Evolutionary conservation across 768 basidiomycete genomes (phyloP), one percentile per base, ranked within the genome.

Genomic region (Hydnomerulius pinastri): DNA sequence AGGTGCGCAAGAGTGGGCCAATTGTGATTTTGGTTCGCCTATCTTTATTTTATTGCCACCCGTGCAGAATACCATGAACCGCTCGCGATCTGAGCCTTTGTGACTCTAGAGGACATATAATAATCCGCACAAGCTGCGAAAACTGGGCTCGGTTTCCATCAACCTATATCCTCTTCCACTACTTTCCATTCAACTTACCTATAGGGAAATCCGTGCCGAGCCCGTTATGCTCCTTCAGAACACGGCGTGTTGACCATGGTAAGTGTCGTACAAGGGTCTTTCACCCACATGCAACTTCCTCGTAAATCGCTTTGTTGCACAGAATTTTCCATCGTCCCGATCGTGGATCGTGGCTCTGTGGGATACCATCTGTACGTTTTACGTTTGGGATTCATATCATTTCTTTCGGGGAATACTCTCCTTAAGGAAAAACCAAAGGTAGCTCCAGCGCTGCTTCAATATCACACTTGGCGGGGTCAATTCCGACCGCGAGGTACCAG

Each of bases 361-460:
- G 32, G 13, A 13, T 11, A 33, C 52, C 64, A 60, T 61, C 55
- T 47, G 54, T 35, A 24, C 56, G 51, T 13, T 56, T 64, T 64
- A 64, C 63, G 63, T 64, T 12, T 66, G 13, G 29, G 28, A 32
- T 55, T 51, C 41, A 59, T 46, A 59, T 59, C 35, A 27, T 35
- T 43, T 24, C 33, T 35, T 17, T 10, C 15, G n/a, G 5, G 18
- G 33, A 35, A 18, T 7, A 17, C 33, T 35, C 33, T 35, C 33
- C 33, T 4, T 35, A 17, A 35, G 33, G n/a, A 15, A 17, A 8
- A 15, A 6, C 18, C 17, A 35, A 11, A 35, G n/a, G 11, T n/a
- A n/a, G n/a, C n/a, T n/a, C n/a, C n/a, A n/a, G 33, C 33, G n/a
- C 5, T 6, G 33, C 7, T 15, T 35, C 15, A 35, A 15, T 11